Conservation (phyloP, 192 early-diverging fungal species). For the Coemansia sp. region DNA sequence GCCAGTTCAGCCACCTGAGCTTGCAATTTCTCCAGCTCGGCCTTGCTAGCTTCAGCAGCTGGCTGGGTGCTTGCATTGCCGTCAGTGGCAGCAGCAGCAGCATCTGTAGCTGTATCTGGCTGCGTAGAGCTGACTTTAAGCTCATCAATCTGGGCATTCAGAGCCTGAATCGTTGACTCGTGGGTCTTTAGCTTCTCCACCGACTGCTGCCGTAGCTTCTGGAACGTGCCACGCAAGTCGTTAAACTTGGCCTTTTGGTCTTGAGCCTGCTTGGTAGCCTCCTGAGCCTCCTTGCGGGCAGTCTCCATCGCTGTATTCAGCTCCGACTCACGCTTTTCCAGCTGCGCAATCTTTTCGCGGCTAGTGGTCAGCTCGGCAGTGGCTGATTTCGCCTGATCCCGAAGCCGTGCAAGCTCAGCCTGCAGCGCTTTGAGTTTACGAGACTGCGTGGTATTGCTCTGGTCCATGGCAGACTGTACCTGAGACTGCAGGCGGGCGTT, state of each 20-base stretch:
- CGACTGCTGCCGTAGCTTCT: slow-evolving; percentile 45
- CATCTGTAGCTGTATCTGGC: neutral
- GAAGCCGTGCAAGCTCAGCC: slow-evolving; percentile 20
- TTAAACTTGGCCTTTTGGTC: slow-evolving; percentile 30
- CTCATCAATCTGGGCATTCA: slow-evolving; percentile 24
- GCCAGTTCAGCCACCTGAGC: slow-evolving; percentile 29
- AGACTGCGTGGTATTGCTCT: slow-evolving; percentile 12
- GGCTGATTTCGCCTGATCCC: slow-evolving; percentile 11
- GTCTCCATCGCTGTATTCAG: slow-evolving; percentile 7
- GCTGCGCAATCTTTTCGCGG: neutral
- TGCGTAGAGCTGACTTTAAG: slow-evolving; percentile 6
- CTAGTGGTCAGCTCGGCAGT: slow-evolving; percentile 4
- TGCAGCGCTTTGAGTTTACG: slow-evolving; percentile 7
- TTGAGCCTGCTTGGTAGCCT: slow-evolving; percentile 3
- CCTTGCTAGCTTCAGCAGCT: neutral
- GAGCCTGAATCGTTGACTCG: slow-evolving; percentile 31
- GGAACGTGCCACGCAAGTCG: slow-evolving; percentile 30
- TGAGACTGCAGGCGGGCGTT: slow-evolving; percentile 12
- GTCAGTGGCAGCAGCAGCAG: neutral
- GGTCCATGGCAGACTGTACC: neutral
- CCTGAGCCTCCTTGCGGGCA: slow-evolving; percentile 3
- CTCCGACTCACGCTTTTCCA: slow-evolving; percentile 1
- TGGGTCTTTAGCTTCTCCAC: slow-evolving; percentile 28
- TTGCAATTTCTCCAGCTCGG: slow-evolving; percentile 16
- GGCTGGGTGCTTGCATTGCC: neutral